Evolutionary conservation across 2,329 filamentous ascomycete genomes (phyloP).

Genomic region (Scortechinia acanthostroma): DNA sequence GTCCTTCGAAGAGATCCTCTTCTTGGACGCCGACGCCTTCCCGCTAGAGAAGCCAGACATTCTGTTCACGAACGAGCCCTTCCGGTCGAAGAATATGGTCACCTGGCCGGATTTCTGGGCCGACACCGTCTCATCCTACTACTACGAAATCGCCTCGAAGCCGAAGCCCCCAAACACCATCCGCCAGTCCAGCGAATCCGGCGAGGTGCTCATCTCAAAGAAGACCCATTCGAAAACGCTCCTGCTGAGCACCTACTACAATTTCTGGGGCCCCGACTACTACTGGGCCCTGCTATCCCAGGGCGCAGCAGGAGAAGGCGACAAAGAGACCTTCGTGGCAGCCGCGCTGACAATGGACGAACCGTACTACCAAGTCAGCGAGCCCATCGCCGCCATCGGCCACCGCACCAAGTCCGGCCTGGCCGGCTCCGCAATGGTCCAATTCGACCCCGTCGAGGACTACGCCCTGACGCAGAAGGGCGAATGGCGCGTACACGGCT

Average conservation of each 20-base stretch:
- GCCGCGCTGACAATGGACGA: slow-evolving; percentile 28
- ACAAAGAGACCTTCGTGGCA: slow-evolving; percentile 39
- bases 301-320: slow-evolving; percentile 36
- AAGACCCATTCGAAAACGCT: slow-evolving; percentile 26
- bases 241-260: slow-evolving; percentile 37
- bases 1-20: slow-evolving; percentile 23
- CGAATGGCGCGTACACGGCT: not conserved
- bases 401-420: not conserved
- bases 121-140: slow-evolving; percentile 22
- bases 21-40: slow-evolving; percentile 8
- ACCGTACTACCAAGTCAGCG: slow-evolving; percentile 28
- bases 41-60: slow-evolving; percentile 18
- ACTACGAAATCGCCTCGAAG: slow-evolving; percentile 24
- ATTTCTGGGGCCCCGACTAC: slow-evolving; percentile 30
- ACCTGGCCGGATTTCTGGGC: slow-evolving; percentile 38
- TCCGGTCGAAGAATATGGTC: slow-evolving; percentile 26
- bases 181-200: slow-evolving; percentile 28
- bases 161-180: slow-evolving; percentile 18
- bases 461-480: not conserved
- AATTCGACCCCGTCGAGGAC: slow-evolving; percentile 1
- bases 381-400: not conserved
- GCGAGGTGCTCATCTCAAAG: slow-evolving; percentile 34
- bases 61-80: slow-evolving; percentile 30
- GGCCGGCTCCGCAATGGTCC: not conserved
- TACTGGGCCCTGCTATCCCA: slow-evolving; percentile 36